Base-by-base conservation (phyloP, 208 protist genomes). In the Lotmaria passim region DNA sequence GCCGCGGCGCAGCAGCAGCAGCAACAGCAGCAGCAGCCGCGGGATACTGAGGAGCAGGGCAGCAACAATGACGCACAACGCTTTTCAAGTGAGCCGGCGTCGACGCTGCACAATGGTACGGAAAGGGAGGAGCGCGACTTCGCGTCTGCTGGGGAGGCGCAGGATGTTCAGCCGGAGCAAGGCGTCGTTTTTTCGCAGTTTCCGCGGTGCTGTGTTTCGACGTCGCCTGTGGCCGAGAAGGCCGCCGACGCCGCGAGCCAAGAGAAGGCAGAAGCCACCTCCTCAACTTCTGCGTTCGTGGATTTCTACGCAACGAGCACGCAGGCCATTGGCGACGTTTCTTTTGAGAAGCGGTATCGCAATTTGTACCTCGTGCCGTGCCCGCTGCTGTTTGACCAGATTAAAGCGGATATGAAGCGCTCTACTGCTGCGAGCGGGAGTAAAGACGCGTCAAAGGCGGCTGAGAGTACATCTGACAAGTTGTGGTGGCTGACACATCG, bases 231-330 rank as follows among this genome's bases (percentile, higher is more conserved):
- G 26, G 0, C 38, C 33, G 36, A 6, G 2, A 24, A 8, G 5
- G 30, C 7, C 1, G 36, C 33, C 3, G 36, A 48, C 2, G 36
- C 7, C 2, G 14, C 30, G 0, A 31, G 19, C 6, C 1, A 41
- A n/a, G 58, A 1, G 0, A 43, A 7, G 11, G 33, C 6, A 28
- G 52, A 10, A n/a, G 2, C 30, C 8, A 12, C 41, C 5, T 50
- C 41, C 19, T 1, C 23, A 23, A 2, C 36, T 23, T 7, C 55
- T 4, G 53, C 38, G 23, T 53, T 33, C 21, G 44, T 75, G 31
- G 33, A 75, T 44, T 62, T 60, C 48, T 75, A 64, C 28, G 69
- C 69, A 8, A 48, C 61, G 17, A 75, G 69, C 30, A 75, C 61
- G 26, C 69, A 75, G 44, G 12, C 24, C 21, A 69, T 75, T 17